phyloP scores from a whole-genome alignment of 257 asterid species.

The Solanum sitiens region DNA sequence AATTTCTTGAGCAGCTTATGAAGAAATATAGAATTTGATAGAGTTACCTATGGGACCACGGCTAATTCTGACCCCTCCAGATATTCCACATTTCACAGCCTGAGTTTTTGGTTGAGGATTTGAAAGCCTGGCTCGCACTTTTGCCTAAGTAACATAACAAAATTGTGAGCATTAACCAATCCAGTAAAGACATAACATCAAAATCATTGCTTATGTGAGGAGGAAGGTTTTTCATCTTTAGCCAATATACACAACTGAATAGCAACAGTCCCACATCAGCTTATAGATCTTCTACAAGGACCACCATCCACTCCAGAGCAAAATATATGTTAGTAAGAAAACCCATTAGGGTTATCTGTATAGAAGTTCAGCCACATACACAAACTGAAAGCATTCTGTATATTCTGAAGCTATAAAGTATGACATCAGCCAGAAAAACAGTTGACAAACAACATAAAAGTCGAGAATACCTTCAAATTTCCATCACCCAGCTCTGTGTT shows the following conservation, averaged over 20 bases:
- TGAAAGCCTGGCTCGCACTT: slow-evolving; percentile 53
- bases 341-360: not conserved
- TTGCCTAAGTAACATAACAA: slow-evolving; percentile 19
- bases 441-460: not conserved
- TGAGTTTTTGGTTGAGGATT: slow-evolving; percentile 57
- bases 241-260: not conserved
- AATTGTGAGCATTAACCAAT: not conserved
- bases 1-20: not conserved
- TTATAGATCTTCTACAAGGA: not conserved
- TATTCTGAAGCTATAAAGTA: not conserved
- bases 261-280: not conserved
- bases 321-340: not conserved
- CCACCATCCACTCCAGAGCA: not conserved
- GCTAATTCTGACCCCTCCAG: slow-evolving; percentile 48
- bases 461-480: slow-evolving; percentile 31
- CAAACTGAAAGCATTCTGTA: not conserved
- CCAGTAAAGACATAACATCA: not conserved
- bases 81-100: slow-evolving; percentile 57
- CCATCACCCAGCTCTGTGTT: slow-evolving; percentile 39
- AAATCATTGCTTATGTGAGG: not conserved
- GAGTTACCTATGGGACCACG: slow-evolving; percentile 20
- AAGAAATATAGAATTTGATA: slow-evolving; percentile 17
- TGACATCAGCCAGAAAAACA: not conserved
- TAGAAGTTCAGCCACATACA: not conserved
- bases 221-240: not conserved